Conservation (phyloP, 2,329 filamentous ascomycete species). For the Penicillium freii region DNA sequence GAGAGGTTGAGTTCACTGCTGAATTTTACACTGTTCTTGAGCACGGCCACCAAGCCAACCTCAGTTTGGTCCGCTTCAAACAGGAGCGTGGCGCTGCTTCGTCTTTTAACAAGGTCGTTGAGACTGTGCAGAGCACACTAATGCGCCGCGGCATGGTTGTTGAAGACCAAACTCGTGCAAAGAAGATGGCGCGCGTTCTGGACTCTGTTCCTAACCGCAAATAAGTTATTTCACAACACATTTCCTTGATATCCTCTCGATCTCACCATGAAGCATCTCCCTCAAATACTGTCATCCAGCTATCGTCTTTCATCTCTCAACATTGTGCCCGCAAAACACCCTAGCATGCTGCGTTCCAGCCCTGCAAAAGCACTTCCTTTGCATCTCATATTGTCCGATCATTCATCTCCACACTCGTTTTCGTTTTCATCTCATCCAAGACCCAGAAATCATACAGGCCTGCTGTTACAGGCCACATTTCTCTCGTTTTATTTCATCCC, state of each 20-base stretch:
- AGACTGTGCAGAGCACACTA: slow-evolving; percentile 70
- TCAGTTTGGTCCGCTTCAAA: slow-evolving; percentile 80
- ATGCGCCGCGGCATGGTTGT: slow-evolving; percentile 65
- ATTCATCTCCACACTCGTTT: slow-evolving; percentile 9
- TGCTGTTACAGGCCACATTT: background rate
- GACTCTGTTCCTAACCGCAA: slow-evolving; percentile 25
- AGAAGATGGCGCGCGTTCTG: slow-evolving; percentile 60
- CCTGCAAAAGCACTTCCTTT: slow-evolving; percentile 16
- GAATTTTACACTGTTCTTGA: slow-evolving; percentile 89
- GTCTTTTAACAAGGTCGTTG: slow-evolving; percentile 80
- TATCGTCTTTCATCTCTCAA: background rate
- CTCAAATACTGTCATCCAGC: background rate
- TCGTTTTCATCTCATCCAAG: slow-evolving; percentile 10
- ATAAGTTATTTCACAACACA: slow-evolving; percentile 2
- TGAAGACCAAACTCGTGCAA: slow-evolving; percentile 62
- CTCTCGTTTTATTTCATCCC: background rate
- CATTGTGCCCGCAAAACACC: background rate
- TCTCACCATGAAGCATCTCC: background rate
- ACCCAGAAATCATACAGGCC: background rate
- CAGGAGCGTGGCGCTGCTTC: slow-evolving; percentile 90
- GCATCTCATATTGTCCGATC: slow-evolving; percentile 4
- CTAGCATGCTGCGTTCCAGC: slow-evolving; percentile 20
- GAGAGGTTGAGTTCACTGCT: slow-evolving; percentile 81
- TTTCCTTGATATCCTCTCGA: background rate
- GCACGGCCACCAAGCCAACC: slow-evolving; percentile 70